Evolutionary conservation across 805 yeast species (phyloP), one percentile per base, ranked within the genome.

Genomic region (Candida coquimbonensis): DNA sequence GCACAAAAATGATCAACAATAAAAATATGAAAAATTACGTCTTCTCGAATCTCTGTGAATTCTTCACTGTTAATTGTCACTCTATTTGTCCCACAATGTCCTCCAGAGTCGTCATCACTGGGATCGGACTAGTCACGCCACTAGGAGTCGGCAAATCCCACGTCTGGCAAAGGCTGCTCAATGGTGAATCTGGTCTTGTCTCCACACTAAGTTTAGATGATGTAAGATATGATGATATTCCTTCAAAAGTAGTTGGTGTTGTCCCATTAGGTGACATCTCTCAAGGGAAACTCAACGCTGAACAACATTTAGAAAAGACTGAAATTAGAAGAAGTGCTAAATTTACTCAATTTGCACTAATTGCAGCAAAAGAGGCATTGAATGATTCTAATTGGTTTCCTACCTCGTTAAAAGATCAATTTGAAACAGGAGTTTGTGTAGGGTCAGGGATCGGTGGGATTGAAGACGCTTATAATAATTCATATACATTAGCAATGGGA

Each of bases 391-490:
- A 72, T 31, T 73, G 82, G 73, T 48, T 57, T 27, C 75, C 81
- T 0, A 46, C 45, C 2, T 47, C 65, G 1, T 65, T 63, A 2
- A 58, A 41, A 50, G 74, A 57, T 57, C 60, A 58, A 44, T 46
- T 60, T 3, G 54, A 63, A 37, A 66, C 79, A 3, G 95, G 97
- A 2, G 89, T 87, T 2, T 81, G 88, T n/a, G 77, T 91, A 9
- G 99, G 98, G 1, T 82, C 96, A 1, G 96, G 97, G 0, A 86
- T 93, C 42, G 98, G 97, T 0, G 86, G 95, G 3, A 73, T 91
- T 40, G 82, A 78, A 16, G 95, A 87, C 48, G 64, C 78, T 0
- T 80, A 79, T 55, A 83, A 77, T 4, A 87, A 83, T 54, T 64
- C 87, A 2, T 71, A 78, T 13, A 68, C 71, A 2, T 77, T 78